Conservation (phyloP, 306 rosid genomes). For the Parietaria judaica region DNA sequence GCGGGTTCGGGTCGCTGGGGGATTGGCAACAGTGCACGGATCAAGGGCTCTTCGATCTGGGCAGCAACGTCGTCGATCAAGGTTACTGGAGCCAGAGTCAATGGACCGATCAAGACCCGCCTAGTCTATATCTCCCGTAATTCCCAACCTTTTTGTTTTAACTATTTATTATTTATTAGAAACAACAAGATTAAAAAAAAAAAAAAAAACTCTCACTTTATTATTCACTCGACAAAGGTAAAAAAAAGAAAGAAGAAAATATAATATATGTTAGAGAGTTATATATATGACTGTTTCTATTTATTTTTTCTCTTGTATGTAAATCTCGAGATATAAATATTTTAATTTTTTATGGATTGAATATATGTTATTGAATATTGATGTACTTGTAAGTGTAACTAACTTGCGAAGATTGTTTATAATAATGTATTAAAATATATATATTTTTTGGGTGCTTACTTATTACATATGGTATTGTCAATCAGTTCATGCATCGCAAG, state of each 20-base stretch:
- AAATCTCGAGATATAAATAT: slow-evolving; percentile 13
- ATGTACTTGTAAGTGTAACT: slow-evolving; percentile 36
- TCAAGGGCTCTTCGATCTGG: slow-evolving; percentile 75
- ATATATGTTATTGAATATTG: slow-evolving; percentile 23
- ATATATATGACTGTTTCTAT: background rate
- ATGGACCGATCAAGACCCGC: slow-evolving; percentile 73
- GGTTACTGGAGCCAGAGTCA: slow-evolving; percentile 78
- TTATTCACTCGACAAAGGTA: slow-evolving; percentile 8
- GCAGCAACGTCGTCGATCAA: slow-evolving; percentile 70
- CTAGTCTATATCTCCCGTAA: slow-evolving; percentile 77
- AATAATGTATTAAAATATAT: background rate
- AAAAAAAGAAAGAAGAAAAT: background rate
- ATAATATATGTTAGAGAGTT: slow-evolving; percentile 12
- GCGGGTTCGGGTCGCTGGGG: slow-evolving; percentile 53
- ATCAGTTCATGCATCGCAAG: too few species aligned
- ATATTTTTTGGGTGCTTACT: slow-evolving; percentile 12
- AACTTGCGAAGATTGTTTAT: slow-evolving; percentile 24
- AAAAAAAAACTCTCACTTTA: slow-evolving; percentile 17
- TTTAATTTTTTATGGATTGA: slow-evolving; percentile 21
- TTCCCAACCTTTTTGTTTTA: slow-evolving; percentile 12
- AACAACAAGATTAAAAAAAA: background rate
- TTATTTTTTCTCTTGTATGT: slow-evolving; percentile 13
- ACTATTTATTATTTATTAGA: slow-evolving; percentile 7
- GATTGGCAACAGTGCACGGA: slow-evolving; percentile 73
- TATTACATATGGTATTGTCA: background rate